Evolutionary conservation across 768 basidiomycete genomes (phyloP).

Genomic region (Trametes coccinea): DNA sequence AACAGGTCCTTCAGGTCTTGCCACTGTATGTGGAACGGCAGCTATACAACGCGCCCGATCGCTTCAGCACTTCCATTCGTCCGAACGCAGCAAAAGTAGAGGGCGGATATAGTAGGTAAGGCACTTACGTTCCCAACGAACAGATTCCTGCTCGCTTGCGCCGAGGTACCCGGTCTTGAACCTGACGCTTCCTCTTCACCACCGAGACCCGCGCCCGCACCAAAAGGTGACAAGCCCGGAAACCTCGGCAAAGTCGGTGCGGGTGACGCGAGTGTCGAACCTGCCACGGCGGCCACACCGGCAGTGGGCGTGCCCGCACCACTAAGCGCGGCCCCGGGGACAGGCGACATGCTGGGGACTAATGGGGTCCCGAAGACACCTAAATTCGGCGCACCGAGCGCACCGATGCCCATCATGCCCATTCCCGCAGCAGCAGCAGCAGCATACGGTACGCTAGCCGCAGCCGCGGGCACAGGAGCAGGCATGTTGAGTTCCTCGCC

Average conservation of each 20-base stretch:
- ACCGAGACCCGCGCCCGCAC: not conserved
- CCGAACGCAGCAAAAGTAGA: not conserved
- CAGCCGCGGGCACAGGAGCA: not conserved
- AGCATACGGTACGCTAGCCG: not conserved
- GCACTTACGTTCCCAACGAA: slow-evolving; percentile 86
- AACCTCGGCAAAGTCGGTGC: slow-evolving; percentile 16
- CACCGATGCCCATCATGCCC: slow-evolving; percentile 25
- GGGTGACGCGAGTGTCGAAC: slow-evolving; percentile 14
- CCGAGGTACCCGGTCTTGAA: slow-evolving; percentile 12
- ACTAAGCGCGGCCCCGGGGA: not conserved
- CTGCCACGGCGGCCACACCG: not conserved
- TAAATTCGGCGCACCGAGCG: slow-evolving; percentile 21
- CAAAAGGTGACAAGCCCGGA: slow-evolving; percentile 8
- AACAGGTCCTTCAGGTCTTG: slow-evolving; percentile 98
- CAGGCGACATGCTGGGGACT: not conserved
- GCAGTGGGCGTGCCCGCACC: slow-evolving; percentile 11
- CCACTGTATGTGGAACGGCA: slow-evolving; percentile 95
- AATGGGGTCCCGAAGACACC: not conserved
- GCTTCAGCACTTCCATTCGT: not conserved
- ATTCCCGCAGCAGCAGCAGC: slow-evolving; percentile 12
- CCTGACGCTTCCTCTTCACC: slow-evolving; percentile 3
- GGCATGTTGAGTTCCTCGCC: slow-evolving; percentile 34
- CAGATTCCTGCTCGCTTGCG: slow-evolving; percentile 51
- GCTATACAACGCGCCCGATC: slow-evolving; percentile 40
- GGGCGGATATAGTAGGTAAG: not conserved